phyloP scores from a whole-genome alignment of 2,329 filamentous ascomycete species.

The Acephala macrosclerotiorum region DNA sequence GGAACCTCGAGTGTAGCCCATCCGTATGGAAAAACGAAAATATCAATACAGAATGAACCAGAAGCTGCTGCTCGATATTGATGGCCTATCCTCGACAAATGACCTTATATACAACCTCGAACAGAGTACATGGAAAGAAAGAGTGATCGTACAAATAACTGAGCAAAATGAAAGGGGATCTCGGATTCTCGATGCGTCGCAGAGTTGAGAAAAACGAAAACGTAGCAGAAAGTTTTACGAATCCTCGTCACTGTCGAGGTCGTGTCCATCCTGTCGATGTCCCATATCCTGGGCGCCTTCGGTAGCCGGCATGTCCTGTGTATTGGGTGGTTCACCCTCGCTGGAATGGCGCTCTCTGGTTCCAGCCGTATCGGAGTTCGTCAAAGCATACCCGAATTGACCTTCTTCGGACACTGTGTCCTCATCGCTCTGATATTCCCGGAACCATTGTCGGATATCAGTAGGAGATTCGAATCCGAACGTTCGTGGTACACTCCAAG shows the following conservation, averaged over 20 bases:
- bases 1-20: background rate
- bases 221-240: background rate
- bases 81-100: background rate
- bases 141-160: background rate
- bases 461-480: background rate
- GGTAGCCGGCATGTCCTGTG: background rate
- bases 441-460: background rate
- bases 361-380: background rate
- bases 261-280: background rate
- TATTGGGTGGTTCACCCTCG: background rate
- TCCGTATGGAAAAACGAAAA: background rate
- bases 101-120: background rate
- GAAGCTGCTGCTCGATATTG: background rate
- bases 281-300: background rate
- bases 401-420: background rate
- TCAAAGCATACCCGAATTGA: background rate
- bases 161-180: background rate
- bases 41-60: background rate
- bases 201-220: background rate
- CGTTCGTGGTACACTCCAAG: background rate
- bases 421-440: constrained; percentile 1
- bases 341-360: background rate
- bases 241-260: constrained; percentile 1
- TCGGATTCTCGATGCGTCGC: background rate
- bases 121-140: background rate